Conservation (phyloP, 1,139 yeast genomes). For the Saccharomyces hybrid region DNA sequence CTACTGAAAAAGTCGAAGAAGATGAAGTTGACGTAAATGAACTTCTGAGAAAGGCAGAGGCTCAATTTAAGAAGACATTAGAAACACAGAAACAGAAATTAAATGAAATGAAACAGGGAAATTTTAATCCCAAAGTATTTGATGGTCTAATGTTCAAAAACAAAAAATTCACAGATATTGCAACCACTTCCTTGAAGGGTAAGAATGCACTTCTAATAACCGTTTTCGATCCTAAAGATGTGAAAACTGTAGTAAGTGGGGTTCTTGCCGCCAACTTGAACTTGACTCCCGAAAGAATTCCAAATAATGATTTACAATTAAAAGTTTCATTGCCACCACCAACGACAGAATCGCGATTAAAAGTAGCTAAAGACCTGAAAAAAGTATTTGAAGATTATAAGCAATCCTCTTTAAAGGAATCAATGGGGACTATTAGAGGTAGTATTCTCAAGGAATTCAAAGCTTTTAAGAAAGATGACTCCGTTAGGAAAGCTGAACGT, state of each 20-base stretch:
- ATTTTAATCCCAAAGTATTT: slow-evolving; percentile 58
- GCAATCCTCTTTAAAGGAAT: slow-evolving; percentile 44
- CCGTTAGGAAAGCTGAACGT: slow-evolving; percentile 44
- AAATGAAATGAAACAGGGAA: slow-evolving; percentile 59
- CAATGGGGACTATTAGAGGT: slow-evolving; percentile 57
- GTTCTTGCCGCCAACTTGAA: slow-evolving; percentile 63
- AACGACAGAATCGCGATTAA: slow-evolving; percentile 60
- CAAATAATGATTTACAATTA: slow-evolving; percentile 62
- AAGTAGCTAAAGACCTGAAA: slow-evolving; percentile 53
- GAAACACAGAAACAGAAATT: slow-evolving; percentile 49
- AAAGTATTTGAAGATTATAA: slow-evolving; percentile 56
- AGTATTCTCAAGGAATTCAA: slow-evolving; percentile 54
- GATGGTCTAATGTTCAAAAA: slow-evolving; percentile 49
- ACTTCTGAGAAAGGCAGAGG: slow-evolving; percentile 38
- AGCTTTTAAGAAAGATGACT: slow-evolving; percentile 48
- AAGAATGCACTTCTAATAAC: slow-evolving; percentile 61
- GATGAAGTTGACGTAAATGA: slow-evolving; percentile 33
- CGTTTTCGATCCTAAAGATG: slow-evolving; percentile 72
- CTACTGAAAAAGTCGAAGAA: slow-evolving; percentile 21
- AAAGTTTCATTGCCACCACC: slow-evolving; percentile 70
- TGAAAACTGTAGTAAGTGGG: slow-evolving; percentile 60
- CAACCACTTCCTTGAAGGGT: slow-evolving; percentile 71
- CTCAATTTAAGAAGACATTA: slow-evolving; percentile 43
- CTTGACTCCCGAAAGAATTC: slow-evolving; percentile 71
- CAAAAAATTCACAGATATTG: slow-evolving; percentile 53